Conservation (phyloP, 2,329 filamentous ascomycete genomes). For the Fusarium proliferatum region DNA sequence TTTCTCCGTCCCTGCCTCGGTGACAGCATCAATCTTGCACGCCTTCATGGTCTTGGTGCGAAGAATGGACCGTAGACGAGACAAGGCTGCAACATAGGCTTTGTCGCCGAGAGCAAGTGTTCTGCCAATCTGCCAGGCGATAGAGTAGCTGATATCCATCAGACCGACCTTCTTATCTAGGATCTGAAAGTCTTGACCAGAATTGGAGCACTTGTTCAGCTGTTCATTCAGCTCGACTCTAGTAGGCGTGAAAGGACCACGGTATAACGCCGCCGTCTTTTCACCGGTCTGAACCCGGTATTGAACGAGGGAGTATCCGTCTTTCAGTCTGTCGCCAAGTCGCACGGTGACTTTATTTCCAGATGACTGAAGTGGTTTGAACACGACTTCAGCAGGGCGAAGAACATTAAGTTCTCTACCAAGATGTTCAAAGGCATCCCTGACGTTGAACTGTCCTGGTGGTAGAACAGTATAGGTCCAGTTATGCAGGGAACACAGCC, state of each 20-base stretch:
- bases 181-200: not conserved
- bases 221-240: not conserved
- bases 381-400: not conserved
- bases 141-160: not conserved
- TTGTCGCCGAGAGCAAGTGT: not conserved
- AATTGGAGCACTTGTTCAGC: not conserved
- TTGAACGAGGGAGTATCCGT: not conserved
- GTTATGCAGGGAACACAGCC: not conserved
- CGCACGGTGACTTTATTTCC: not conserved
- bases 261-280: not conserved
- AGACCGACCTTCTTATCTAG: not conserved
- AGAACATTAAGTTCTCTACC: not conserved
- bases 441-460: not conserved
- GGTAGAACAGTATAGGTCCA: not conserved
- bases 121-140: not conserved
- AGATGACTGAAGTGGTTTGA: not conserved
- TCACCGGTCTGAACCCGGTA: not conserved
- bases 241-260: not conserved
- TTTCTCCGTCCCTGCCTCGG: accelerated
- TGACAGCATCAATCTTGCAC: not conserved
- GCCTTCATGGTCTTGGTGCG: not conserved
- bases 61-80: not conserved
- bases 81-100: not conserved
- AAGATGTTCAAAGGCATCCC: not conserved
- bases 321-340: not conserved